Conservation (phyloP, 495 filamentous ascomycete species). For the Penicillium coffeae region DNA sequence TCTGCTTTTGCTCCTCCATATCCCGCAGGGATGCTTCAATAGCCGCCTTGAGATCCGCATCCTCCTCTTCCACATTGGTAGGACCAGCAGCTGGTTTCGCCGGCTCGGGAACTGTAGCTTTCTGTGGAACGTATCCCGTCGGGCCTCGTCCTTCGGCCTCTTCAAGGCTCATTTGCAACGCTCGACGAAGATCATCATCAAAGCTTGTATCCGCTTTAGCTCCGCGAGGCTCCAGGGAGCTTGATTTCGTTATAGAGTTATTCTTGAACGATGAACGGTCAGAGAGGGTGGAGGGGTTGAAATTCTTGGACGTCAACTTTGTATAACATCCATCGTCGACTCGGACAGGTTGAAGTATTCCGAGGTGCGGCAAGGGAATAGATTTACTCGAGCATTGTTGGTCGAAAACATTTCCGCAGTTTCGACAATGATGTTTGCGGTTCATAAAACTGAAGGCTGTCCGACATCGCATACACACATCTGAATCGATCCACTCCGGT, state of each 20-base stretch:
- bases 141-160: conserved; percentile 76
- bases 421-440: conserved; percentile 95
- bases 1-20: conserved; percentile 97
- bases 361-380: conserved; percentile 84
- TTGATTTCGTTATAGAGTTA: conserved; percentile 50
- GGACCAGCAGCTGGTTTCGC: conserved; percentile 37
- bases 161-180: conserved; percentile 93
- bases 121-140: conserved; percentile 66
- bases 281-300: conserved; percentile 36
- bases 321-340: conserved; percentile 97
- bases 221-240: conserved; percentile 80
- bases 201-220: conserved; percentile 83
- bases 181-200: conserved; percentile 90
- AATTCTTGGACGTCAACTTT: conserved; percentile 74
- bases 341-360: conserved; percentile 84
- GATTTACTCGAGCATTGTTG: conserved; percentile 87
- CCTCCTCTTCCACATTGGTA: conserved; percentile 53
- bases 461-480: conserved; percentile 97
- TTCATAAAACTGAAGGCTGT: conserved; percentile 97
- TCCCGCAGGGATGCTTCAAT: conserved; percentile 95
- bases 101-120: conserved; percentile 41
- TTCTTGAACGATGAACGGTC: conserved; percentile 49
- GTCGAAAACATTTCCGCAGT: conserved; percentile 96
- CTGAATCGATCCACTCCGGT: conserved; percentile 95
- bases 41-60: conserved; percentile 89